Conservation (phyloP, 1,284 basidiomycete species). For the Exobasidium rhododendri region DNA sequence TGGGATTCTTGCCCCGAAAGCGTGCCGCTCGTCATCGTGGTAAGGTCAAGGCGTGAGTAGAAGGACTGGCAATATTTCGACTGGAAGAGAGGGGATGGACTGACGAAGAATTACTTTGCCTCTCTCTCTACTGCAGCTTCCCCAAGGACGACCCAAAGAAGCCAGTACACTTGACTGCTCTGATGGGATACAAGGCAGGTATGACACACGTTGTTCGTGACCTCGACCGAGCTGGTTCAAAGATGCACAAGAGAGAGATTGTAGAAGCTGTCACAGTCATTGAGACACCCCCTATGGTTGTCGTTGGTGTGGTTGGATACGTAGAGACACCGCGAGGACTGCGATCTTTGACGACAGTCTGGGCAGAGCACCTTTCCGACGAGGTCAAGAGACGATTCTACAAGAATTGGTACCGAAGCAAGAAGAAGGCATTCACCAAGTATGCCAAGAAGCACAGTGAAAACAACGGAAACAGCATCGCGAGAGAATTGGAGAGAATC, state of each 20-base stretch:
- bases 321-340: conserved; percentile 99
- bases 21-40: conserved; percentile 54
- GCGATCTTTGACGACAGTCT: conserved; percentile 71
- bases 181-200: conserved; percentile 99
- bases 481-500: conserved; percentile 97
- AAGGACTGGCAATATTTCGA: conserved; percentile 15
- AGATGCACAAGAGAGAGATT: conserved; percentile 67
- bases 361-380: conserved; percentile 67
- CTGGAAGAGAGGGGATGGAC: neutral
- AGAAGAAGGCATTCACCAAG: conserved; percentile 99
- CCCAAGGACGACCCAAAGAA: conserved; percentile 97
- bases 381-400: conserved; percentile 99
- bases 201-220: conserved; percentile 99
- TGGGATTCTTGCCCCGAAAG: conserved; percentile 55
- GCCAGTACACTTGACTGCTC: conserved; percentile 95
- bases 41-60: conserved; percentile 44
- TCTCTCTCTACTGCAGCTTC: conserved; percentile 22
- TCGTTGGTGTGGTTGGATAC: conserved; percentile 98
- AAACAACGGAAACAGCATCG: conserved; percentile 84
- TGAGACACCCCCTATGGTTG: conserved; percentile 95
- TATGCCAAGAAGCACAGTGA: conserved; percentile 99
- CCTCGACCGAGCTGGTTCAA: conserved; percentile 93
- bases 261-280: conserved; percentile 96
- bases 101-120: neutral
- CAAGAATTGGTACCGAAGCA: conserved; percentile 99